Evolutionary conservation across 179 eudicot genomes (phyloP), one percentile per base, ranked within the genome.

Genomic region (Monotropa hypopitys): DNA sequence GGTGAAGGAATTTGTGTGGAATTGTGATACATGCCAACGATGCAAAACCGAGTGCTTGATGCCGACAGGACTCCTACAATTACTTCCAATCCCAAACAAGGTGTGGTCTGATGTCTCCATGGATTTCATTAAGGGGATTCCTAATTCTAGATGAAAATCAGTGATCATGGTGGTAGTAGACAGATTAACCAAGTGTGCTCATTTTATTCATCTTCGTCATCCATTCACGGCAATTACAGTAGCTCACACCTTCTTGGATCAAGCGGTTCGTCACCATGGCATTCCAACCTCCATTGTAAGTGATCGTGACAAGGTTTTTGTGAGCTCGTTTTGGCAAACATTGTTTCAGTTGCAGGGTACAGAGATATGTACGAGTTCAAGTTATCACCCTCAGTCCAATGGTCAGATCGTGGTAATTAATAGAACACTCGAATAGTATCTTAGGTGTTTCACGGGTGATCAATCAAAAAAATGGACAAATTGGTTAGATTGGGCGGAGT

Each of bases 381-480:
- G 62, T 6, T 74, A 74, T n/a, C 67, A 76, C 33, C 79, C 73
- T 0, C 21, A 76, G 46, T 23, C 32, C 9, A 62, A 76, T 42
- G 72, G 72, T 0, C 72, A 68, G 13, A 35, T 30, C 16, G 42
- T 30, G 43, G 57, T 76, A 23, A 42, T 76, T 0, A 76, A 76
- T 20, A 38, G 40, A 3, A 57, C 40, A 5, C 26, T 76, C 1
- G 78, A 47, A 66, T 20, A 62, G 3, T 76, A 76, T 28, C 26
- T 77, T 0, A 4, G 63, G 0, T 67, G 61, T 33, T 28, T 49
- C 2, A 40, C 45, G 7, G 5, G 42, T 0, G 20, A 47, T 4
- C 2, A 10, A 11, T 63, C 63, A 2, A 32, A 10, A 11, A 1
- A 18, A 0, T 77, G 73, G 73, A 1, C 0, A 33, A 1, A 0